Base-by-base conservation (phyloP, 2,329 filamentous ascomycete genomes). In the Aspergillus intermedius region DNA sequence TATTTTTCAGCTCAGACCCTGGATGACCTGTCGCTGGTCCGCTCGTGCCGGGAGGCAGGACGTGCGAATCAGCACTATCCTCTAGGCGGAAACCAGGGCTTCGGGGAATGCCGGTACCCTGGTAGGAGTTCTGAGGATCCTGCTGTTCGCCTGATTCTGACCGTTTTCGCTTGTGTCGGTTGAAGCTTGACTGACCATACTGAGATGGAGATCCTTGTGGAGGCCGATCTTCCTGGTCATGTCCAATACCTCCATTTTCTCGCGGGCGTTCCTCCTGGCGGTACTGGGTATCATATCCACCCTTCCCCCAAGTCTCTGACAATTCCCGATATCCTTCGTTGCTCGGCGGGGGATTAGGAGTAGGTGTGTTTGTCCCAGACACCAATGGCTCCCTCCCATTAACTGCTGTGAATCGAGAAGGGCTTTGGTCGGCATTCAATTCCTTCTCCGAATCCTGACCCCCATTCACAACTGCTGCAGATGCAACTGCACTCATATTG, bases 81-180 rank as follows among this genome's bases (percentile, higher is more conserved):
- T 70, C 72, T 50, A 60, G 65, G 50, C 52, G 64, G 54, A 61
- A 65, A 52, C 58, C 66, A 53, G 70, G 71, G 60, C 58, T 71
- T 58, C 51, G 62, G 44, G 64, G 61, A 45, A 57, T 52, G 30
- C 59, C 66, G 47, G 69, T 62, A 45, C 57, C 67, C 50, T 67
- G 65, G 49, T 68, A 70, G n/a, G 62, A 62, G 51, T 57, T 62
- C 54, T 63, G 58, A 46, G 52, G 56, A 49, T 52, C 61, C 56
- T 56, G 58, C 37, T 61, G 66, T 48, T 83, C 83, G 34, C 74
- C 66, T 5, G 85, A 87, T 42, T 75, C 71, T 5, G 87, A 88
- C 51, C 87, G 80, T 67, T 89, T 91, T 49, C 77, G 67, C 56
- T 77, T 78, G 60, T 82, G 80, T 68, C 84, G 86, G 54, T 56